These are phyloP conservation scores for Botrytis tulipae DNA, from an alignment of 2,329 filamentous ascomycete species.

Conservation along the genomic window DNA sequence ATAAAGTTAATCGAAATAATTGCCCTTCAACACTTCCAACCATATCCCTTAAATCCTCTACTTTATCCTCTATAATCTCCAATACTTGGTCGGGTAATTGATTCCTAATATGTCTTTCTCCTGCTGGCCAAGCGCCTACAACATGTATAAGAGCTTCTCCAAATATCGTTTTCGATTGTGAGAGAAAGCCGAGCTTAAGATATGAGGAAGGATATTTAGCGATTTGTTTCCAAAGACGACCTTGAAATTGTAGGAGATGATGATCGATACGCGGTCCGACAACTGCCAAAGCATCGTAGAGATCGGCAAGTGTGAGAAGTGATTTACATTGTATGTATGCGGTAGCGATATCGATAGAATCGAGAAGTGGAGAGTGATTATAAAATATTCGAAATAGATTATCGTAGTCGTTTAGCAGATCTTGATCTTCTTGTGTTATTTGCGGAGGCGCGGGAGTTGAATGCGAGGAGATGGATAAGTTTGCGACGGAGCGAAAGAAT, in stretches of 20 bases:
- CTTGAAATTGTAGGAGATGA: conserved; percentile 88
- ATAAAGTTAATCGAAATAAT: conserved; percentile 74
- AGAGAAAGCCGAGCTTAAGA: conserved; percentile 82
- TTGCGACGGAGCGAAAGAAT: conserved; percentile 87
- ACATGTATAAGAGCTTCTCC: conserved; percentile 89
- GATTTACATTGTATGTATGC: conserved; percentile 94
- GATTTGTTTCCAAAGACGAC: conserved; percentile 90
- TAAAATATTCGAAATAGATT: conserved; percentile 96
- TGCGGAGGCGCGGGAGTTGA: conserved; percentile 45
- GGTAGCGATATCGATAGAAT: conserved; percentile 83
- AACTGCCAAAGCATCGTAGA: conserved; percentile 86
- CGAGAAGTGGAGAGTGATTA: conserved; percentile 80
- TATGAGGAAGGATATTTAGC: conserved; percentile 94
- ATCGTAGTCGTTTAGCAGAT: conserved; percentile 87
- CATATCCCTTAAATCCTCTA: conserved; percentile 83
- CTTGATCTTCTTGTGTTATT: conserved; percentile 62
- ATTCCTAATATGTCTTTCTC: conserved; percentile 70
- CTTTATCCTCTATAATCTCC: conserved; percentile 92
- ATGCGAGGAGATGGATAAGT: conserved; percentile 58
- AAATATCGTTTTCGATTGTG: conserved; percentile 79
- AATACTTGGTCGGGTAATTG: conserved; percentile 73
- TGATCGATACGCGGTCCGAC: conserved; percentile 90
- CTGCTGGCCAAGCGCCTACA: conserved; percentile 88
- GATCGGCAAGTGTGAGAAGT: conserved; percentile 82
- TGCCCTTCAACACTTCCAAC: conserved; percentile 77